A percentile compares a stretch with the other conserved stretches of the same genome.
These are phyloP conservation scores for Chytriomyces confervae DNA, from an alignment of 192 early-diverging fungal genomes.

Conservation along the genomic window DNA sequence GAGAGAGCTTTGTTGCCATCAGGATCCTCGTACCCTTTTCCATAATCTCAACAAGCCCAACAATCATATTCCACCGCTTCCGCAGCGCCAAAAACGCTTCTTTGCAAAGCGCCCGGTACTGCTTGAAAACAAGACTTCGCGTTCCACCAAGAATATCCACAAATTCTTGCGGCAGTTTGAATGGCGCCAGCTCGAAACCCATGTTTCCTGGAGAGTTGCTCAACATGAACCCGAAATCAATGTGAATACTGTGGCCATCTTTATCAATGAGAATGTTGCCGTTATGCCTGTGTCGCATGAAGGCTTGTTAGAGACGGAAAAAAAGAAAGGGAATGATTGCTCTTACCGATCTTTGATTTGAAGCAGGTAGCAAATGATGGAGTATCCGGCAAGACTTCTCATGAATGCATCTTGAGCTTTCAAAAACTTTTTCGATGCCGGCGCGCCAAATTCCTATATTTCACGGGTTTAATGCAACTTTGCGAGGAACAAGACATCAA, in stretches of 20 bases:
- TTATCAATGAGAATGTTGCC: slow-evolving; percentile 95
- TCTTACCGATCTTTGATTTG: slow-evolving; percentile 89
- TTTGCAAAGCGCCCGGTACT: slow-evolving; percentile 84
- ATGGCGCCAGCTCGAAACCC: slow-evolving; percentile 97
- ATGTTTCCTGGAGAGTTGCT: slow-evolving; percentile 96
- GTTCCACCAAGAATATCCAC: slow-evolving; percentile 93
- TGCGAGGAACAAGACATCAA: not conserved
- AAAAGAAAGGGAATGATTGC: not conserved
- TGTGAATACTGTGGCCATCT: slow-evolving; percentile 70
- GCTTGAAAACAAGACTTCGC: slow-evolving; percentile 81
- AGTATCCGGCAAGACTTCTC: slow-evolving; percentile 91
- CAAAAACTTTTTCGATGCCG: slow-evolving; percentile 77
- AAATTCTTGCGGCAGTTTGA: slow-evolving; percentile 98
- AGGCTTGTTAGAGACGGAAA: slow-evolving; percentile 7
- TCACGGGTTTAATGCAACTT: not conserved
- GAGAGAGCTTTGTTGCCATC: not conserved
- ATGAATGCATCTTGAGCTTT: slow-evolving; percentile 95
- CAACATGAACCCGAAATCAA: slow-evolving; percentile 99
- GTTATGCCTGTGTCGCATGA: slow-evolving; percentile 75
- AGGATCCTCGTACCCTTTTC: slow-evolving; percentile 63
- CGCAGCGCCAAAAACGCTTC: slow-evolving; percentile 86
- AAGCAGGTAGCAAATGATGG: slow-evolving; percentile 89
- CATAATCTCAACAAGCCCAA: slow-evolving; percentile 95
- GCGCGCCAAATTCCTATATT: slow-evolving; percentile 80
- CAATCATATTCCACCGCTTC: slow-evolving; percentile 86